Percentiles rank a stretch among this genome's conserved stretches.
phyloP scores from a whole-genome alignment of 176 grass and related monocot species.

The Oryza coarctata region DNA sequence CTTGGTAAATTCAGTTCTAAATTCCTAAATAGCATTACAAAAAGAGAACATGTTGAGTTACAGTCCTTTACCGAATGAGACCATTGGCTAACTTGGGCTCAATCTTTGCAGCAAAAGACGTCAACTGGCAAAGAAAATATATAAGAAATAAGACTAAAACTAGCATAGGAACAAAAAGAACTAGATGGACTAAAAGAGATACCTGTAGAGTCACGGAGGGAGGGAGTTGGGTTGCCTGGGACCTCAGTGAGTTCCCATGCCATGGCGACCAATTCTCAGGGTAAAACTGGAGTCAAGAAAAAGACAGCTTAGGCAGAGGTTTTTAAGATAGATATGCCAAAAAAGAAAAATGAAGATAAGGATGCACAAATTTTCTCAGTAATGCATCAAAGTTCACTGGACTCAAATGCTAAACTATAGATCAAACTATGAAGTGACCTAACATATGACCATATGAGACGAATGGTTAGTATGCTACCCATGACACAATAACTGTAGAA shows the following conservation, averaged over 20 bases:
- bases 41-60: neutral
- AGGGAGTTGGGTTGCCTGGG: slow-evolving; percentile 14
- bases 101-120: slow-evolving; percentile 42
- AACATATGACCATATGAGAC: too few relatives aligned
- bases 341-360: too few relatives aligned
- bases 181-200: neutral
- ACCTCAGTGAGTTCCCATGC: slow-evolving; percentile 35
- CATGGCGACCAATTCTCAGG: neutral
- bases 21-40: neutral
- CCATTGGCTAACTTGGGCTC: slow-evolving; percentile 34
- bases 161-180: neutral
- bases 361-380: too few relatives aligned
- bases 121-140: slow-evolving; percentile 39
- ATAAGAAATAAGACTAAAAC: neutral
- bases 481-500: too few relatives aligned
- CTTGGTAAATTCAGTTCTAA: neutral
- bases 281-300: neutral
- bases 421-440: too few relatives aligned
- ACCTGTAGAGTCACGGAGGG: slow-evolving; percentile 33
- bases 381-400: too few relatives aligned
- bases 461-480: too few relatives aligned
- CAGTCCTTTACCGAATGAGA: slow-evolving; percentile 43
- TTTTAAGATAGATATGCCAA: too few relatives aligned
- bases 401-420: too few relatives aligned
- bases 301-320: neutral